Percentiles rank a stretch among this genome's conserved stretches.
Evolutionary conservation across 371 early-diverging fungal genomes (phyloP).

Genomic region (Syncephalastrum sp.): DNA sequence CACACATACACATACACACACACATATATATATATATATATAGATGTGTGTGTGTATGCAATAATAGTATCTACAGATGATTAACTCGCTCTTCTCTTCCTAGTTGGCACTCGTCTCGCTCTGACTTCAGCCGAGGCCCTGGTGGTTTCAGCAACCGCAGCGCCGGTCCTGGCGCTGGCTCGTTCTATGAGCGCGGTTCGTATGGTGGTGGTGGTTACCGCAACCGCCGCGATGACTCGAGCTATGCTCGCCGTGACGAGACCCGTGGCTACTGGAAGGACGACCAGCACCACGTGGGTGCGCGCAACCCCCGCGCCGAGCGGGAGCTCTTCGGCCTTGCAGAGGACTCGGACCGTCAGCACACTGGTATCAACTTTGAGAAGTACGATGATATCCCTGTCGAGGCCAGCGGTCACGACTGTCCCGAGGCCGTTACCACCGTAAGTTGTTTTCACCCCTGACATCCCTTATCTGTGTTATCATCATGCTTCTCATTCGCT

Average conservation of each 20-base stretch:
- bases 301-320: slow-evolving; percentile 77
- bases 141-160: slow-evolving; percentile 35
- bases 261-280: slow-evolving; percentile 68
- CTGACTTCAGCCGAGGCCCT: slow-evolving; percentile 43
- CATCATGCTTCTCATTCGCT: slow-evolving; percentile 91
- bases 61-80: too few relatives aligned
- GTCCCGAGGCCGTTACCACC: slow-evolving; percentile 71
- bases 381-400: slow-evolving; percentile 97
- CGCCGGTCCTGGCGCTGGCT: slow-evolving; percentile 17
- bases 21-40: too few relatives aligned
- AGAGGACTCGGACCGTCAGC: slow-evolving; percentile 67
- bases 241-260: slow-evolving; percentile 50
- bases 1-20: too few relatives aligned
- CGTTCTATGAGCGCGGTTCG: slow-evolving; percentile 32
- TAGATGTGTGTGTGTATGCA: neutral
- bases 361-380: slow-evolving; percentile 94
- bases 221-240: slow-evolving; percentile 45
- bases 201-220: slow-evolving; percentile 32
- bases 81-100: slow-evolving; percentile 2
- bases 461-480: slow-evolving; percentile 44
- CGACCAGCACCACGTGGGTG: slow-evolving; percentile 71
- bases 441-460: slow-evolving; percentile 87
- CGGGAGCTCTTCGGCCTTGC: slow-evolving; percentile 72
- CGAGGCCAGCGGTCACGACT: slow-evolving; percentile 84
- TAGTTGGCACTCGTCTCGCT: slow-evolving; percentile 54